phyloP scores from a whole-genome alignment of 352 stramenopile species.

The Phytopythium chamaehyphon region DNA sequence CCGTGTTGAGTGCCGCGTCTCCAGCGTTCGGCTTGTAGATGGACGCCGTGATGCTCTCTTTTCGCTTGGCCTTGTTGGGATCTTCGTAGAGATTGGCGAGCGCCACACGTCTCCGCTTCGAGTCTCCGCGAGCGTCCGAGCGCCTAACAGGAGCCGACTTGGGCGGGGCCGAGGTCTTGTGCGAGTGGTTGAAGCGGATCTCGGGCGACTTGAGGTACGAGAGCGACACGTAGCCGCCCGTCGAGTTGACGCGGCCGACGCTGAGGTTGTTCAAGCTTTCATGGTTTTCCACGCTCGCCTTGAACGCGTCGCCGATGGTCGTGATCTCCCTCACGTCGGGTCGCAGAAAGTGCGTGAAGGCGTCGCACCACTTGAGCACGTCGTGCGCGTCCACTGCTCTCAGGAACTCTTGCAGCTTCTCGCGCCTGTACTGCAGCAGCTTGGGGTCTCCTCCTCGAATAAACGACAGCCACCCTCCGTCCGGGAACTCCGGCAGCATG shows the following conservation, averaged over 20 bases:
- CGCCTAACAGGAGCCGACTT: constrained; percentile 6
- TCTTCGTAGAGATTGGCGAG: constrained; percentile 32
- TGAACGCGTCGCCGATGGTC: constrained; percentile 27
- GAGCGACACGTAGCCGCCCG: constrained; percentile 68
- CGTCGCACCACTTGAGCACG: constrained; percentile 53
- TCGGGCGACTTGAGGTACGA: constrained; percentile 70
- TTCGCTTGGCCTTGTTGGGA: constrained; percentile 17
- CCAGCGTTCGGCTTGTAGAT: constrained; percentile 15
- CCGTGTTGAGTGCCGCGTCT: constrained; percentile 8
- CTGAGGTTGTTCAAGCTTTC: constrained; percentile 16
- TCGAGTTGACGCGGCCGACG: constrained; percentile 31
- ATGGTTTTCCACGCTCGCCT: constrained; percentile 12
- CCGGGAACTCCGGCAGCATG: constrained; percentile 57
- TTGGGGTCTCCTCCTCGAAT: constrained; percentile 68
- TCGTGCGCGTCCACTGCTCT: constrained; percentile 52
- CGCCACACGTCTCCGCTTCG: constrained; percentile 51
- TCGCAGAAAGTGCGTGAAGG: constrained; percentile 58
- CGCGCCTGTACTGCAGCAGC: constrained; percentile 59
- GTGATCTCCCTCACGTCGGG: constrained; percentile 48
- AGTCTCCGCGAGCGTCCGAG: constrained; percentile 43
- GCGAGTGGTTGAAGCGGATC: constrained; percentile 65
- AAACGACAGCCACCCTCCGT: constrained; percentile 68
- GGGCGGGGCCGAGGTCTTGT: constrained; percentile 12
- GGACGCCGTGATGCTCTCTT: constrained; percentile 4
- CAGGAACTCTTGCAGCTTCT: constrained; percentile 59